Evolutionary conservation across 805 yeast genomes (phyloP).

Genomic region (Lachancea thermotolerans): DNA sequence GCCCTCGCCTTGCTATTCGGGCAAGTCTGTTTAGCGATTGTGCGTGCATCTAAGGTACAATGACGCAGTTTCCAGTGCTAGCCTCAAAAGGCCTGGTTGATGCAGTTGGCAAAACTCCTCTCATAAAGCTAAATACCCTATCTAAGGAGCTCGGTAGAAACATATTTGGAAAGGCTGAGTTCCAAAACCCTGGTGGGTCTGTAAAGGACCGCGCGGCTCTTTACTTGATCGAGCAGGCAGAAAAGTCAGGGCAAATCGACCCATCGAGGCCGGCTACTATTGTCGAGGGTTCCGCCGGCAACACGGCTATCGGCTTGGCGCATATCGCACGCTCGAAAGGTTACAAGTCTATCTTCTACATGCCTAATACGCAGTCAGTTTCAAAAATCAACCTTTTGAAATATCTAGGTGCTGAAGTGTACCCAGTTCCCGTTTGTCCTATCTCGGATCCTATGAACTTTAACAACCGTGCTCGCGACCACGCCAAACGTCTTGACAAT

Average conservation of each 20-base stretch:
- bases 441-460: constrained; percentile 75
- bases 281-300: constrained; percentile 92
- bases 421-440: constrained; percentile 85
- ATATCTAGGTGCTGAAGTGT: constrained; percentile 76
- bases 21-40: no score
- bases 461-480: constrained; percentile 81
- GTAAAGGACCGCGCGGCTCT: constrained; percentile 89
- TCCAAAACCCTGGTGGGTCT: constrained; percentile 90
- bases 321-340: constrained; percentile 76
- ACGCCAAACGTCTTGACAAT: constrained; percentile 66
- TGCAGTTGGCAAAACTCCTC: constrained; percentile 92
- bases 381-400: constrained; percentile 68
- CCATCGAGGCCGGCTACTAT: constrained; percentile 68
- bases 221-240: constrained; percentile 73
- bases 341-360: constrained; percentile 76
- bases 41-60: no score
- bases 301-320: constrained; percentile 91
- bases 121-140: constrained; percentile 53
- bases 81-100: constrained; percentile 64
- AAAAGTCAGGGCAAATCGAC: constrained; percentile 49
- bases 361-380: constrained; percentile 87
- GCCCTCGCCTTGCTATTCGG: no score
- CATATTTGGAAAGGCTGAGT: constrained; percentile 85
- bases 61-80: constrained; percentile 42
- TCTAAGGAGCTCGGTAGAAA: constrained; percentile 59